Evolutionary conservation across 345 rosid genomes (phyloP).

Genomic region (Limnanthes douglasii): DNA sequence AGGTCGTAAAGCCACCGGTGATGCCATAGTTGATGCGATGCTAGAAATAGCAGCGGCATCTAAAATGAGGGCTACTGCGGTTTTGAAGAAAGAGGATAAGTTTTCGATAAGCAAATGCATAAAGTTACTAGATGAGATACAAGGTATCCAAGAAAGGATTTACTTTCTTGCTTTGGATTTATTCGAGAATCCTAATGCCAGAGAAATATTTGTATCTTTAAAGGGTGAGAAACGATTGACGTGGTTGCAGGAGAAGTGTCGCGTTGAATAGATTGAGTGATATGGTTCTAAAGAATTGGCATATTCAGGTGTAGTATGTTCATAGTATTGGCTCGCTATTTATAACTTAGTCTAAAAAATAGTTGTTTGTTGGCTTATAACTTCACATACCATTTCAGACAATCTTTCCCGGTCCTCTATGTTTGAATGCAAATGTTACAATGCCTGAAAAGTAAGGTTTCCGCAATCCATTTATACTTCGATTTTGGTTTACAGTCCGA

Average conservation of each 20-base stretch:
- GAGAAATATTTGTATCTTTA: conserved; percentile 59
- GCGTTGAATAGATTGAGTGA: conserved; percentile 13
- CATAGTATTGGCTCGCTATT: no score
- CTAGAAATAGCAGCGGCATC: conserved; percentile 82
- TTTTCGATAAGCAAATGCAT: conserved; percentile 86
- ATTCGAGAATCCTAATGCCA: conserved; percentile 49
- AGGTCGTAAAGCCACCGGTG: conserved; percentile 60
- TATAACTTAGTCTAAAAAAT: no score
- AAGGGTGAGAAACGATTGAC: conserved; percentile 55
- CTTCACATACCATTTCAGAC: no score
- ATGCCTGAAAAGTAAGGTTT: no score
- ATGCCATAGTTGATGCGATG: conserved; percentile 86
- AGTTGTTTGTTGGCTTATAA: no score
- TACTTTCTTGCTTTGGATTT: conserved; percentile 66
- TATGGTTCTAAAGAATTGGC: background rate
- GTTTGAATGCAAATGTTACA: no score
- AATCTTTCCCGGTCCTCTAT: no score
- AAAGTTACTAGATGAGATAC: conserved; percentile 57
- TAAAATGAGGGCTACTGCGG: conserved; percentile 59
- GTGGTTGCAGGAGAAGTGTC: conserved; percentile 62
- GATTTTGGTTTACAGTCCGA: no score
- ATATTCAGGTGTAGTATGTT: background rate
- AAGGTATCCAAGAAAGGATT: conserved; percentile 50
- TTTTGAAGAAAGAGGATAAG: conserved; percentile 47
- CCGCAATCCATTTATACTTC: no score